phyloP scores from a whole-genome alignment of 176 grass and related monocot species.

The Phyllostachys edulis region DNA sequence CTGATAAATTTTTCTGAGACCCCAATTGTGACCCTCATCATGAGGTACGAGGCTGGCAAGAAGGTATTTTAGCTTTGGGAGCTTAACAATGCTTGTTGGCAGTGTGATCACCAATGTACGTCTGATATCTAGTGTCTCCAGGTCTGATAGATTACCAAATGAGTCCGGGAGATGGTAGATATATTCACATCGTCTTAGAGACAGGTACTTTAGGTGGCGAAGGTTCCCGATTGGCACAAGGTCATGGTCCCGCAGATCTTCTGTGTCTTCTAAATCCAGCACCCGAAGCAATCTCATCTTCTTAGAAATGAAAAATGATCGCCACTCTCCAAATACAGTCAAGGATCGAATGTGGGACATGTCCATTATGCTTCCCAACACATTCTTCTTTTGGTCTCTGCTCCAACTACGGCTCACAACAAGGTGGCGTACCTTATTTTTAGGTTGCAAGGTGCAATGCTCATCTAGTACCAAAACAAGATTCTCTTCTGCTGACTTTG shows the following conservation, averaged over 20 bases:
- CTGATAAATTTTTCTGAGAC: too few species aligned
- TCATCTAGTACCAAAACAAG: conserved; percentile 14
- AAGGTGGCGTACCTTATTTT: not conserved
- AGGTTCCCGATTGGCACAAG: conserved; percentile 15
- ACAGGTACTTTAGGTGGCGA: conserved; percentile 29
- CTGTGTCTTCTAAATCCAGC: conserved; percentile 16
- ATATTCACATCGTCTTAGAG: not conserved
- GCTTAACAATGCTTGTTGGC: not conserved
- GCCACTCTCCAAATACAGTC: not conserved
- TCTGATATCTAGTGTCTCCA: conserved; percentile 8
- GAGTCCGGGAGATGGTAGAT: not conserved
- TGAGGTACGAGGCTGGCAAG: too few species aligned
- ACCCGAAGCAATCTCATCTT: conserved; percentile 36
- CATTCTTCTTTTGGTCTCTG: not conserved
- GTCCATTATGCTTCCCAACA: not conserved
- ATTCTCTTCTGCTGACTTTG: conserved; percentile 28
- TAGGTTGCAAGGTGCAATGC: not conserved
- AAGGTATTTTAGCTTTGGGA: not conserved
- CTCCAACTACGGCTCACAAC: not conserved
- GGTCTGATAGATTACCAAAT: not conserved
- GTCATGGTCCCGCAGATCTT: not conserved
- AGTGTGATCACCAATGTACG: not conserved
- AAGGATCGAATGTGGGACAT: conserved; percentile 19
- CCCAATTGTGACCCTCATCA: too few species aligned
- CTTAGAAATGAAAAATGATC: not conserved